Evolutionary conservation across 1,139 yeast genomes (phyloP), one percentile per base, ranked within the genome.

Genomic region (Debaryomycetaceae sp.): DNA sequence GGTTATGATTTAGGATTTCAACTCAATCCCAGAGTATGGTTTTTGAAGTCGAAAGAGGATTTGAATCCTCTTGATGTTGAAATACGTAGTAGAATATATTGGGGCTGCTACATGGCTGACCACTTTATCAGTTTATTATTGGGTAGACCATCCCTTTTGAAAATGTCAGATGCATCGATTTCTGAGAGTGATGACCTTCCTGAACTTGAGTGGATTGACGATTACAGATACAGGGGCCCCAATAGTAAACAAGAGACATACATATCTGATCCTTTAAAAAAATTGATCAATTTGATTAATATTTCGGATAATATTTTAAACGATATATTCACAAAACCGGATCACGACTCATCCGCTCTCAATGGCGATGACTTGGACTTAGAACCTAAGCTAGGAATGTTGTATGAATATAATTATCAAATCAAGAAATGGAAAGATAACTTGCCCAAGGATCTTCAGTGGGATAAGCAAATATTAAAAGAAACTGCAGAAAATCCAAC

Each of bases 131-230:
- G 50, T 31, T 34, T 47, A 5, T 45, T 45, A 6, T 43, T 46
- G 44, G 51, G 51, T 31, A 36, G 50, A 29, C 37, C 48, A 11
- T 16, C 45, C 6, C 42, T 47, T n/a, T 38, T 47, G n/a, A 43
- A 43, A 19, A 31, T 46, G 13, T 34, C 37, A 15, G 47, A 46
- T 31, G 47, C 41, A 3, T 71, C 83, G 1, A 78, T 80, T 6
- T 80, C 82, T 0, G 84, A 79, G 48, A 74, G 84, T 4, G 76
- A 73, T 40, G 83, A 79, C 52, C 61, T 81, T 38, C 84, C 83
- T 0, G 84, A 79, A 54, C 65, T 77, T 41, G 78, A 70, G 43
- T 75, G 79, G 65, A 77, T 78, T 15, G 79, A 77, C 43, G 76
- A 72, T 31, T 72, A 59, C 49, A 64, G 70, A 37, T 72, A 71